Evolutionary conservation across 805 yeast genomes (phyloP).

Genomic region (Ogataea salicorniae): DNA sequence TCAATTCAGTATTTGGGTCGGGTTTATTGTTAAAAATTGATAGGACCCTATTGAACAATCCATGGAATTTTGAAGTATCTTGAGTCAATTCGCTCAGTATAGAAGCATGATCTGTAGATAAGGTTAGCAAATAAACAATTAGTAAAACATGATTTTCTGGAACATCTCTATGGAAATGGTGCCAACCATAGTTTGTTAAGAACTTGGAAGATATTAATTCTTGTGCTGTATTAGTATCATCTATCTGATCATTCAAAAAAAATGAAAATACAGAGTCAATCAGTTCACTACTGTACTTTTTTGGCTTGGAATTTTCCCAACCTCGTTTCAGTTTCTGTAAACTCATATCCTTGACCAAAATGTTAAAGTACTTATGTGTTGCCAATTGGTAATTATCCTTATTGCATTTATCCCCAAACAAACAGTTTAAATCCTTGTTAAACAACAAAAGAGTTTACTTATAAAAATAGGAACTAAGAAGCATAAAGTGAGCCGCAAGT

Average conservation of each 20-base stretch:
- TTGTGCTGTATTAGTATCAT: not conserved
- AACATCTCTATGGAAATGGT: conserved; percentile 34
- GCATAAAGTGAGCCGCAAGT: no score
- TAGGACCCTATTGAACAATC: conserved; percentile 28
- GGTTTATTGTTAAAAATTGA: conserved; percentile 17
- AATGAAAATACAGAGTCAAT: conserved; percentile 2
- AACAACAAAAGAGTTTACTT: no score
- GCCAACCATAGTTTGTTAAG: conserved; percentile 36
- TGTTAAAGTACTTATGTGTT: no score
- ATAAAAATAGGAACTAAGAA: no score
- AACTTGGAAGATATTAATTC: conserved; percentile 13
- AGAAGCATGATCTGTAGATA: not conserved
- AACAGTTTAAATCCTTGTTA: no score
- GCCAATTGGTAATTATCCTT: no score
- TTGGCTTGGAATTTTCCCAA: conserved; percentile 2
- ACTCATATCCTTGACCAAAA: no score
- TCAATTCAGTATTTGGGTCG: conserved; percentile 5
- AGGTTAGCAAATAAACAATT: conserved; percentile 22
- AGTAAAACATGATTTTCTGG: conserved; percentile 37
- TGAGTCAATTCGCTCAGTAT: conserved; percentile 1
- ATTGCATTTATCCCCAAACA: no score
- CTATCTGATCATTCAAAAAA: not conserved
- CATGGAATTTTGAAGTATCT: conserved; percentile 23
- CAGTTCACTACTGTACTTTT: conserved; percentile 4
- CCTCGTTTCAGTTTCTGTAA: not conserved